Base-by-base conservation (phyloP, 345 rosid genomes). In the Boechera stricta region DNA sequence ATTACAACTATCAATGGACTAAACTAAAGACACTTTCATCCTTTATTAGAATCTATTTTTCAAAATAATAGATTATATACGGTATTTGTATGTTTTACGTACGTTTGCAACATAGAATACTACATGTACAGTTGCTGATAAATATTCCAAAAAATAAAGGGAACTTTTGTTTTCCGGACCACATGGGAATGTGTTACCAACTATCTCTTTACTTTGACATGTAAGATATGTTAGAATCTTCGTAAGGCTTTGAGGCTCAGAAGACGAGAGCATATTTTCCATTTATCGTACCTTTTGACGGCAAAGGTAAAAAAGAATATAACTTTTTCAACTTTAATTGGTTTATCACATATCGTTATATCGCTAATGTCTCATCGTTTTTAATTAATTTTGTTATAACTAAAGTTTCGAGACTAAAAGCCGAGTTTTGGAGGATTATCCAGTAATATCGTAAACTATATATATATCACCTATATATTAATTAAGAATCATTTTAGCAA, bases 161-260 rank as follows among this genome's bases (percentile, higher is more conserved):
- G 49, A 15, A 44, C 49, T 44, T 44, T 44, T 44, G 49, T 44
- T 44, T 44, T 44, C 49, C 16, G 49, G 49, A 44, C 49, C 82
- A 73, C 82, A 79, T 73, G 78, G 74, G 78, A 79, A 73, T 73
- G 82, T 73, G 78, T 73, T 79, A 73, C 78, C 74, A 68, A 73
- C 82, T 73, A 73, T 67, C 78, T 65, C 69, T 51, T 64, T 57
- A 48, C 68, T 72, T 72, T 13, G 73, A 71, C 67, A 77, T 71
- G 66, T 64, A 45, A 38, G 77, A 73, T 78, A 78, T 78, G 69
- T 67, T 32, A 73, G 82, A 79, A 79, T 79, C 78, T 79, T 67
- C 74, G 66, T 13, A 78, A 67, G 70, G 35, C 59, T 73, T 79
- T 67, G 77, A 73, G 78, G 74, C 74, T 78, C 78, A 57, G 36